These are phyloP conservation scores for Cyanophora paradoxa DNA, from an alignment of 78 protist species.

Conservation along the genomic window DNA sequence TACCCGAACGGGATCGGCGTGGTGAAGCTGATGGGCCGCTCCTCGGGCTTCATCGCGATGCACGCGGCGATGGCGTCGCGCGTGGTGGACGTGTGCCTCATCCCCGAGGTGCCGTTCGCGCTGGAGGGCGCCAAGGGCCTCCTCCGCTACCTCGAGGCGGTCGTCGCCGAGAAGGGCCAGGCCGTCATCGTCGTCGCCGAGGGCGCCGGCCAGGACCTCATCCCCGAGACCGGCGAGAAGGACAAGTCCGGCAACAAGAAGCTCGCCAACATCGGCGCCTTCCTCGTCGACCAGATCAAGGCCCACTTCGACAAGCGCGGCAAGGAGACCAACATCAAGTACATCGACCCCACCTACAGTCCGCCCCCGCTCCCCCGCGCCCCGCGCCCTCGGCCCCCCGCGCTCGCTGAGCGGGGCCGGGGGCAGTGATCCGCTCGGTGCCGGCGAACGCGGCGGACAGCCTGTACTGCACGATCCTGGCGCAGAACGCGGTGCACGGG, in stretches of 20 bases:
- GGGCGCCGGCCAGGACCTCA: constrained; percentile 44
- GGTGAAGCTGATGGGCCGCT: constrained; percentile 70
- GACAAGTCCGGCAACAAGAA: constrained; percentile 36
- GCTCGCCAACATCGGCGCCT: constrained; percentile 26
- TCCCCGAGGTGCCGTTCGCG: constrained; percentile 45
- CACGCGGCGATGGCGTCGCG: constrained; percentile 40
- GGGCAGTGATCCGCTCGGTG: constrained; percentile 34
- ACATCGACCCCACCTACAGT: constrained; percentile 55
- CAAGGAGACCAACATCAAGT: constrained; percentile 7
- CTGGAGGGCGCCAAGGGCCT: not conserved
- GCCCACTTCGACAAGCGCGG: not conserved
- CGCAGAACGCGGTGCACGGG: constrained; percentile 35
- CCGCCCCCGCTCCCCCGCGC: not conserved
- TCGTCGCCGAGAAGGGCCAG: not conserved
- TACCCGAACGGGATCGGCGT: constrained; percentile 36
- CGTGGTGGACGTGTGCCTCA: constrained; percentile 30
- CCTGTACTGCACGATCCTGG: constrained; percentile 26
- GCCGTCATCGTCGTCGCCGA: constrained; percentile 57
- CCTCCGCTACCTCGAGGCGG: not conserved
- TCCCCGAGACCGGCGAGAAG: not conserved
- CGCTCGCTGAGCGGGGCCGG: not conserved
- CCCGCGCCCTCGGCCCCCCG: not conserved
- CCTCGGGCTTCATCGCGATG: constrained; percentile 53
- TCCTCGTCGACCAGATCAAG: not conserved
- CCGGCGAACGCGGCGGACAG: constrained; percentile 21